A percentile compares a stretch with the other conserved stretches of the same genome.
phyloP scores from a whole-genome alignment of 176 grass and related monocot genomes.

The Eleusine coracana region DNA sequence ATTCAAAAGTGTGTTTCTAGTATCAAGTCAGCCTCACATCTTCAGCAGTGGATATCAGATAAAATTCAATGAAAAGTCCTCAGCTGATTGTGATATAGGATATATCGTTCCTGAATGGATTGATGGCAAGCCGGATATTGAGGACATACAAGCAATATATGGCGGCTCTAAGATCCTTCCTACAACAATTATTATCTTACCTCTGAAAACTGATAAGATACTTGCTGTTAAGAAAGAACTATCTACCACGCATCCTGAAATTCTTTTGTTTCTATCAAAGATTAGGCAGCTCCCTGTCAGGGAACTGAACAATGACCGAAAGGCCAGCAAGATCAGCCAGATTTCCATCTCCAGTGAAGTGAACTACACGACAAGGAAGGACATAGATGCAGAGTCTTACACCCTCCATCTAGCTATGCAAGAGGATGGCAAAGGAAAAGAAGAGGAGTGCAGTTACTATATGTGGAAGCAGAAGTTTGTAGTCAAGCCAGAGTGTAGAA shows the following conservation, averaged over 20 bases:
- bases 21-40: constrained; percentile 56
- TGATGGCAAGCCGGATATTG: constrained; percentile 27
- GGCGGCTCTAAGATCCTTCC: constrained; percentile 39
- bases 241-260: constrained; percentile 51
- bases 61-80: constrained; percentile 56
- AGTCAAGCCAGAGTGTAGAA: constrained; percentile 32
- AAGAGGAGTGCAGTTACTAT: constrained; percentile 50
- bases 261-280: constrained; percentile 57
- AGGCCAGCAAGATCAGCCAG: constrained; percentile 17
- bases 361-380: constrained; percentile 31
- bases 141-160: constrained; percentile 44
- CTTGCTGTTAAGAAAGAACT: constrained; percentile 51
- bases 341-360: constrained; percentile 57
- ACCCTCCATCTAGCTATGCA: constrained; percentile 41
- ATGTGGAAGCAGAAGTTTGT: constrained; percentile 60
- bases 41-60: constrained; percentile 71
- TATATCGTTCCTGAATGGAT: constrained; percentile 71
- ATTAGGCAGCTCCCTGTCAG: constrained; percentile 43
- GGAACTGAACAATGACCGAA: constrained; percentile 21
- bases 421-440: constrained; percentile 13
- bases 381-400: constrained; percentile 48
- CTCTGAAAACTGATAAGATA: constrained; percentile 57
- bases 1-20: constrained; percentile 69
- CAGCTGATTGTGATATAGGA: constrained; percentile 48
- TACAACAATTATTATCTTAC: constrained; percentile 44